Conservation (phyloP, 306 rosid genomes). For the Cicer cuneatum region DNA sequence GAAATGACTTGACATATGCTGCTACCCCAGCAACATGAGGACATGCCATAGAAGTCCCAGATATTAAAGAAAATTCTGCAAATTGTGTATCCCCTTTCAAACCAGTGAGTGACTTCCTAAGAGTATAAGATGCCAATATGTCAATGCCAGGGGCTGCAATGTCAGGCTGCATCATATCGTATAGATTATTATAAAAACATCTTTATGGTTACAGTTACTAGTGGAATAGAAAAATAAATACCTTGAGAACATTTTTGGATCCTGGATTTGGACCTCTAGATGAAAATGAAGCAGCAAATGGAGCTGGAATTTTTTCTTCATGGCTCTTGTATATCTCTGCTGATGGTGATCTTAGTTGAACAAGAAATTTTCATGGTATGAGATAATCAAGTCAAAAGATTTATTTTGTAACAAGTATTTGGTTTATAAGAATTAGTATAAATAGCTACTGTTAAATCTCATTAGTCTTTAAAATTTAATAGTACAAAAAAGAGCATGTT, state of each 20-base stretch:
- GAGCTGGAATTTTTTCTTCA: conserved; percentile 53
- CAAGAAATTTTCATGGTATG: conserved; percentile 38
- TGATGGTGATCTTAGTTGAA: conserved; percentile 64
- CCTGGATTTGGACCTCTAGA: conserved; percentile 83
- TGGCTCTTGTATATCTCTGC: conserved; percentile 68
- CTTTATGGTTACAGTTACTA: conserved; percentile 10
- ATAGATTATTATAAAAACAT: neutral
- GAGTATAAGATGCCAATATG: conserved; percentile 86
- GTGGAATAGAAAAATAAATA: conserved; percentile 31
- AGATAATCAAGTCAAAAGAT: conserved; percentile 29
- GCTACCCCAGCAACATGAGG: conserved; percentile 96
- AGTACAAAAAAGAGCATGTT: conserved; percentile 11
- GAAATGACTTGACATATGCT: conserved; percentile 90
- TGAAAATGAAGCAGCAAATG: conserved; percentile 71
- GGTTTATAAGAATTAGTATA: conserved; percentile 8
- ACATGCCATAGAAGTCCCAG: conserved; percentile 97
- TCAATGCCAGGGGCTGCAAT: conserved; percentile 87
- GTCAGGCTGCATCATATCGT: conserved; percentile 73
- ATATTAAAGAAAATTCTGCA: conserved; percentile 73
- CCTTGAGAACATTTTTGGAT: conserved; percentile 70
- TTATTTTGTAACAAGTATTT: conserved; percentile 23
- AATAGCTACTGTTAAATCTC: neutral
- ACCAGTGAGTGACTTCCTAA: conserved; percentile 74
- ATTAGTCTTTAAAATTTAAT: conserved; percentile 1
- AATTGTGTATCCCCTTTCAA: conserved; percentile 75